A percentile compares a stretch with the other conserved stretches of the same genome.
Conservation (phyloP, 75 land plant species). For the Pseudotsuga menziesii region DNA sequence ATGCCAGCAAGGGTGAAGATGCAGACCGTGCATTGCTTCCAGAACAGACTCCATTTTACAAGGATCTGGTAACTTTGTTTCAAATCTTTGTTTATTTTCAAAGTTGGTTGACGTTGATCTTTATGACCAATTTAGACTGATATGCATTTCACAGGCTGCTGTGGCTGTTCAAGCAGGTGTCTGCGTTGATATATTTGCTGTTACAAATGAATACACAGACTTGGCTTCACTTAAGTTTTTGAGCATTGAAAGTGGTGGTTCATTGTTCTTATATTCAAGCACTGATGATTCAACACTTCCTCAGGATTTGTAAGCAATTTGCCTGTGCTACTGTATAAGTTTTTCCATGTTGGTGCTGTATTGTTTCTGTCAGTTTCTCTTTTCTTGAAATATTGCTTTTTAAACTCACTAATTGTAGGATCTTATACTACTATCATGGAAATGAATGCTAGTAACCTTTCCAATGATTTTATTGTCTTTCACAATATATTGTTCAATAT, state of each 20-base stretch:
- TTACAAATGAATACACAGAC: slow-evolving; percentile 98
- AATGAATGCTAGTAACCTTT: neutral
- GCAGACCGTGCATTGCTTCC: slow-evolving; percentile 96
- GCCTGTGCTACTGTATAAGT: neutral
- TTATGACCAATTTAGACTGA: slow-evolving; percentile 15
- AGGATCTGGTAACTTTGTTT: slow-evolving; percentile 65
- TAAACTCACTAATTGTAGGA: neutral
- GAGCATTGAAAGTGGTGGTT: slow-evolving; percentile 99
- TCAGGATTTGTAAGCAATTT: slow-evolving; percentile 87
- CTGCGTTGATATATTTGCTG: slow-evolving; percentile 96
- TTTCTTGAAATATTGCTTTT: neutral
- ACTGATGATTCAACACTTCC: slow-evolving; percentile 99
- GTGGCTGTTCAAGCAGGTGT: slow-evolving; percentile 98
- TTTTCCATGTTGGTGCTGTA: neutral
- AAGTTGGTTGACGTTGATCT: neutral
- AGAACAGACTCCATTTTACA: slow-evolving; percentile 97
- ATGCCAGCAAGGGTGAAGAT: slow-evolving; percentile 98
- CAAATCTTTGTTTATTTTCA: neutral
- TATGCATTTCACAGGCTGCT: slow-evolving; percentile 65
- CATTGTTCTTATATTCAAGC: slow-evolving; percentile 81
- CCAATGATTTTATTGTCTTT: neutral
- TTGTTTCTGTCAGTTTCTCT: neutral
- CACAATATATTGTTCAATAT: neutral
- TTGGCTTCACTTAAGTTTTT: slow-evolving; percentile 95
- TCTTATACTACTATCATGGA: neutral